These are phyloP conservation scores for Leccinum disarticulatum DNA, from an alignment of 768 basidiomycete genomes.

Conservation along the genomic window DNA sequence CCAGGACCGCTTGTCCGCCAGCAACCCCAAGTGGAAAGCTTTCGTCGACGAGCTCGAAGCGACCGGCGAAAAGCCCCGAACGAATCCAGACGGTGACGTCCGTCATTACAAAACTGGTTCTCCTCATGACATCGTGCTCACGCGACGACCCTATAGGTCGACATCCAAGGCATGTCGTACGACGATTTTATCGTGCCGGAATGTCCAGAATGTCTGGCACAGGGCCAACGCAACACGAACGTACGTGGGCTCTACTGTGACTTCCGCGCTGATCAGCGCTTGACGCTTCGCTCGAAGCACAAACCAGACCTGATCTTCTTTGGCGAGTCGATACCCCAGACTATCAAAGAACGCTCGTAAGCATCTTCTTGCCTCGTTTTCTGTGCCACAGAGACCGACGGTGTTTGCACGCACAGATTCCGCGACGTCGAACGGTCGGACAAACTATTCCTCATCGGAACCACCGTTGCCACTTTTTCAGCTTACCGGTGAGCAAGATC, in stretches of 20 bases:
- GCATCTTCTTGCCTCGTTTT: constrained; percentile 19
- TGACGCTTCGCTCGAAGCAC: constrained; percentile 42
- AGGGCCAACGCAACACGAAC: constrained; percentile 56
- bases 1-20: constrained; percentile 66
- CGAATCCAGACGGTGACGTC: constrained; percentile 94
- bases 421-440: constrained; percentile 58
- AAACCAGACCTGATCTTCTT: constrained; percentile 88
- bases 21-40: constrained; percentile 79
- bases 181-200: constrained; percentile 76
- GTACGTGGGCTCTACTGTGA: constrained; percentile 40
- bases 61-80: constrained; percentile 60
- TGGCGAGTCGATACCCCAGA: constrained; percentile 77
- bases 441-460: constrained; percentile 78
- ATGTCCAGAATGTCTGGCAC: constrained; percentile 65
- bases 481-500: constrained; percentile 64
- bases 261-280: background rate
- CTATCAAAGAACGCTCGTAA: constrained; percentile 72
- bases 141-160: constrained; percentile 52
- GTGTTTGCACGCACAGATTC: constrained; percentile 41
- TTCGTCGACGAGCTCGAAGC: constrained; percentile 64
- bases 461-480: constrained; percentile 91
- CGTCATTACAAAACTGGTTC: constrained; percentile 22
- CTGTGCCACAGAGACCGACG: background rate
- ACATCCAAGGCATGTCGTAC: constrained; percentile 74
- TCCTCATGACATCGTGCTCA: background rate